Evolutionary conservation across 495 filamentous ascomycete species (phyloP).

Genomic region (Friedmanniomyces simplex): DNA sequence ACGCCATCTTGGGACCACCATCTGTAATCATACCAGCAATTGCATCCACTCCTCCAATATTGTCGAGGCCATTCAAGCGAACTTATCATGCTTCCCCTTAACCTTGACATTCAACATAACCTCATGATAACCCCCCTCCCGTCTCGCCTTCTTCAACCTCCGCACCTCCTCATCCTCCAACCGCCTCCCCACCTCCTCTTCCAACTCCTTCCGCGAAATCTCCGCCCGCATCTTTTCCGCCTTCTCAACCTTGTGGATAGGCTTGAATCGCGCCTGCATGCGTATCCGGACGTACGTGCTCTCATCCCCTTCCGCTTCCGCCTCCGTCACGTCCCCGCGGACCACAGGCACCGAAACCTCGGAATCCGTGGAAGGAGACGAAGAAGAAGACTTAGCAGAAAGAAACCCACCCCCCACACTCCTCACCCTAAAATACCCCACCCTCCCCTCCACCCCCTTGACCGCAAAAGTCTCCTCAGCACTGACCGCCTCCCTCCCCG

Average conservation of each 20-base stretch:
- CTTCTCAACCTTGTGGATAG: slow-evolving; percentile 61
- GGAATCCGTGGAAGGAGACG: too few relatives aligned
- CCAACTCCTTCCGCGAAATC: slow-evolving; percentile 78
- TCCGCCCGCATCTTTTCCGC: slow-evolving; percentile 72
- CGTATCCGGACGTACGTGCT: slow-evolving; percentile 71
- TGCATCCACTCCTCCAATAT: background rate
- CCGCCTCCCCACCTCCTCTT: slow-evolving; percentile 63
- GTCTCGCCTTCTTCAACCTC: slow-evolving; percentile 67
- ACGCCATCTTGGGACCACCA: background rate
- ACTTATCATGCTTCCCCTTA: slow-evolving; percentile 96
- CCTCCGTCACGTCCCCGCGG: slow-evolving; percentile 53
- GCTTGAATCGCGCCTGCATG: slow-evolving; percentile 93
- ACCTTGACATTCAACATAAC: slow-evolving; percentile 78
- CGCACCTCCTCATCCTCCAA: slow-evolving; percentile 80
- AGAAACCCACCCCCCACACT: slow-evolving; percentile 27
- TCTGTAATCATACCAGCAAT: background rate
- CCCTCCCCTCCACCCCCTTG: slow-evolving; percentile 20
- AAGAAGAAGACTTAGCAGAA: slow-evolving; percentile 21
- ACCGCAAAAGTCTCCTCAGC: slow-evolving; percentile 63
- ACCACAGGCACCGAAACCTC: slow-evolving; percentile 44
- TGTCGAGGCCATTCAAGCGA: slow-evolving; percentile 36
- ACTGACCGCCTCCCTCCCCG: slow-evolving; percentile 68
- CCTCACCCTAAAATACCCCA: slow-evolving; percentile 26
- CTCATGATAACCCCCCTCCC: slow-evolving; percentile 88
- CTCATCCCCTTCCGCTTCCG: slow-evolving; percentile 50